A percentile compares a stretch with the other conserved stretches of the same genome.
These are phyloP conservation scores for Fusarium sp. DNA, from an alignment of 2,329 filamentous ascomycete genomes.

Conservation along the genomic window DNA sequence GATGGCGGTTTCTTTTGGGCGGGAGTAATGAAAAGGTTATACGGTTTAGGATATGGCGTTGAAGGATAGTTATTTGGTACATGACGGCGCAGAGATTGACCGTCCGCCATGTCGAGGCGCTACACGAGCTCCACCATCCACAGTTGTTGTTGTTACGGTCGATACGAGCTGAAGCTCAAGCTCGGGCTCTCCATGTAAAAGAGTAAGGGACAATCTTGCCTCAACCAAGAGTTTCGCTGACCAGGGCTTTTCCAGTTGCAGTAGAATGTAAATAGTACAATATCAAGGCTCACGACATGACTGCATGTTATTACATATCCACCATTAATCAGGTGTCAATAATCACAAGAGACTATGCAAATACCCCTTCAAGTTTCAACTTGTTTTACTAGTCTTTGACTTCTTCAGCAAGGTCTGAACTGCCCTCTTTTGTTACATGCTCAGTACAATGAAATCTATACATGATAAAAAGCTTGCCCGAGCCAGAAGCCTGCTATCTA, in stretches of 20 bases:
- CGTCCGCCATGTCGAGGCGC: background rate
- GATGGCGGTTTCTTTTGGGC: background rate
- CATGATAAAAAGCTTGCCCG: conserved; percentile 23
- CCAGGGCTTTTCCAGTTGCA: background rate
- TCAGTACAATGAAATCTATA: conserved; percentile 35
- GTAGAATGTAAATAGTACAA: conserved; percentile 1
- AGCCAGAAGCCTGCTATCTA: conserved; percentile 28
- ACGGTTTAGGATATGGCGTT: conserved; percentile 32
- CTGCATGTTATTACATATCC: background rate
- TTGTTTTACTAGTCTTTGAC: conserved; percentile 29
- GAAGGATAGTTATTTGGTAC: conserved; percentile 7
- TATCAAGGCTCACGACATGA: background rate
- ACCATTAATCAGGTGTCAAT: background rate
- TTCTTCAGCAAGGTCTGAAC: conserved; percentile 33
- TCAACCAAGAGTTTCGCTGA: conserved; percentile 18
- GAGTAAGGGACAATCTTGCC: conserved; percentile 21
- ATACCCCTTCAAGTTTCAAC: conserved; percentile 21
- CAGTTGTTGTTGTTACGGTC: background rate
- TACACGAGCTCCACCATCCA: background rate
- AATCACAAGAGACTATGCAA: background rate
- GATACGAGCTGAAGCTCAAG: background rate
- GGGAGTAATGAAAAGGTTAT: conserved; percentile 4
- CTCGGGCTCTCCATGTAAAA: background rate
- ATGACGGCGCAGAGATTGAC: background rate
- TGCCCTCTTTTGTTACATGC: conserved; percentile 37